Percentiles rank a stretch among this genome's conserved stretches.
These are phyloP conservation scores for Aspergillus kassunensis DNA, from an alignment of 495 filamentous ascomycete genomes.

Conservation along the genomic window DNA sequence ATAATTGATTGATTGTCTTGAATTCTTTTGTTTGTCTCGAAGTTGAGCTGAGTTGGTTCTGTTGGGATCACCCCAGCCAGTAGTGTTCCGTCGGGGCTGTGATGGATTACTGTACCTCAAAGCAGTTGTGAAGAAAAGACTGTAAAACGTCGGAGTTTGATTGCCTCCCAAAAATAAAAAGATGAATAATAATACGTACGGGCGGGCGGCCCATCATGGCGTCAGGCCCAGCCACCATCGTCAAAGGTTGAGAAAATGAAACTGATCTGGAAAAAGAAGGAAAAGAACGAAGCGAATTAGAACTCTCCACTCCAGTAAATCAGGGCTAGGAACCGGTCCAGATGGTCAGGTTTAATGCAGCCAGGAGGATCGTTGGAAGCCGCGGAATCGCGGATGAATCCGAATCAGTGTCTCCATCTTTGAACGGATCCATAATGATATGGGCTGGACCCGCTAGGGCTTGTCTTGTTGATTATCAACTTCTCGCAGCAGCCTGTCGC, in stretches of 20 bases:
- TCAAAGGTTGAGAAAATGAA: background rate
- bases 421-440: slow-evolving; percentile 8
- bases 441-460: too few species aligned
- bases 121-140: slow-evolving; percentile 1
- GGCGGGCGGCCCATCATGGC: slow-evolving; percentile 11
- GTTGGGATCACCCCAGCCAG: background rate
- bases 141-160: slow-evolving; percentile 1
- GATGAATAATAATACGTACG: slow-evolving; percentile 6
- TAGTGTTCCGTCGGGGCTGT: background rate
- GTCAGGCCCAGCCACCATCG: slow-evolving; percentile 16
- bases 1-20: too few species aligned
- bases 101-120: slow-evolving; percentile 1
- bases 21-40: too few species aligned
- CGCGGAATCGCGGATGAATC: slow-evolving; percentile 22
- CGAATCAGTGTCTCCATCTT: slow-evolving; percentile 17
- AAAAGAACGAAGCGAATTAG: slow-evolving; percentile 13
- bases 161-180: slow-evolving; percentile 13
- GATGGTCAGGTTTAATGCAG: slow-evolving; percentile 19
- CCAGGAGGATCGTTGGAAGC: slow-evolving; percentile 12
- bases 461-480: slow-evolving; percentile 23
- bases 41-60: background rate
- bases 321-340: slow-evolving; percentile 20
- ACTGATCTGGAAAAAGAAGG: slow-evolving; percentile 15
- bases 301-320: slow-evolving; percentile 19
- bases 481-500: too few species aligned